Evolutionary conservation across 2,329 filamentous ascomycete species (phyloP).

Genomic region (Fusarium sp.): DNA sequence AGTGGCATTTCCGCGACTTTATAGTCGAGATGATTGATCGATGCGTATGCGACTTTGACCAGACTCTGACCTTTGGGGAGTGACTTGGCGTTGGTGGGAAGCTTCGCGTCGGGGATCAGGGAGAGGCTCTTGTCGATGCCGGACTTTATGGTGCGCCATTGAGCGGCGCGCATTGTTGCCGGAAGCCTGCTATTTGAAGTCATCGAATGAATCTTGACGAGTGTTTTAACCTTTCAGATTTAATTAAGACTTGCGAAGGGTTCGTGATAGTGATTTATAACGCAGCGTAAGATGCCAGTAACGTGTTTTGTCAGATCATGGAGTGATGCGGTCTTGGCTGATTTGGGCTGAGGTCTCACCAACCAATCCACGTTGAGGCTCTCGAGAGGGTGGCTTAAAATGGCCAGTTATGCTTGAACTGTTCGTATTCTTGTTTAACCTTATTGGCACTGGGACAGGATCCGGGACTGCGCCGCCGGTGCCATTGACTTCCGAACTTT

Average conservation of each 20-base stretch:
- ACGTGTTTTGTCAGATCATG: conserved; percentile 12
- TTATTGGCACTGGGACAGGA: background rate
- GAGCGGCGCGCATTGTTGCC: conserved; percentile 29
- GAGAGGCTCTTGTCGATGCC: conserved; percentile 38
- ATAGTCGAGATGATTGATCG: conserved; percentile 40
- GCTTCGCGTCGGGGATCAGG: background rate
- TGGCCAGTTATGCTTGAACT: background rate
- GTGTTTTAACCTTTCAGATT: too few relatives aligned
- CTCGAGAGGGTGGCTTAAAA: background rate
- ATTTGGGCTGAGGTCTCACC: background rate
- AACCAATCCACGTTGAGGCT: background rate
- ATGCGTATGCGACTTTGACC: conserved; percentile 35
- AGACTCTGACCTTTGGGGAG: conserved; percentile 19
- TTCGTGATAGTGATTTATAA: background rate
- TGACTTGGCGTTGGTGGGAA: conserved; percentile 5
- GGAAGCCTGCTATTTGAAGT: conserved; percentile 17
- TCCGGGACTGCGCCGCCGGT: too few relatives aligned
- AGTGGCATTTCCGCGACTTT: conserved; percentile 37
- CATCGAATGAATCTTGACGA: background rate
- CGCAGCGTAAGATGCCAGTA: too few relatives aligned
- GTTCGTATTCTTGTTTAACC: fast-evolving
- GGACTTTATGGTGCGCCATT: conserved; percentile 33
- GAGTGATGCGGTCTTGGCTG: conserved; percentile 10
- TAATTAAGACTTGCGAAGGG: too few relatives aligned
- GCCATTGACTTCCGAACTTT: background rate